A percentile compares a stretch with the other conserved stretches of the same genome.
Evolutionary conservation across 1,284 basidiomycete species (phyloP).

Genomic region (Anthracocystis panici-leucophaei): DNA sequence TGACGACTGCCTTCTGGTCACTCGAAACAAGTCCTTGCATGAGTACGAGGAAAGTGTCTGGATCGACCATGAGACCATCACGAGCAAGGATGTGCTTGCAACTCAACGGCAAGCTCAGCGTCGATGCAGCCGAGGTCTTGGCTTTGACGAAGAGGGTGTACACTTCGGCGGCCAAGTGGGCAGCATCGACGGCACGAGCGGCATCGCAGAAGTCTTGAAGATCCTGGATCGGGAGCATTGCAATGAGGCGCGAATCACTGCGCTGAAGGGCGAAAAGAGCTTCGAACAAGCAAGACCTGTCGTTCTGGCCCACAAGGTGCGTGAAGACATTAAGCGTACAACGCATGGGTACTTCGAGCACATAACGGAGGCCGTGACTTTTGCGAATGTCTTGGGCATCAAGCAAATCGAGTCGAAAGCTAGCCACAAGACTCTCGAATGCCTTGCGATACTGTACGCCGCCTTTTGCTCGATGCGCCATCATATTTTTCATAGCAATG

Average conservation of each 20-base stretch:
- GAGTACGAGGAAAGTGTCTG: constrained; percentile 25
- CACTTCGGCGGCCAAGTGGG: constrained; percentile 11
- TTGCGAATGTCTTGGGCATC: constrained; percentile 2
- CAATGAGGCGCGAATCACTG: constrained; percentile 31
- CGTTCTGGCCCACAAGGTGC: constrained; percentile 26
- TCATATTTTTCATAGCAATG: constrained; percentile 33
- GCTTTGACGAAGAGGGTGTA: constrained; percentile 35
- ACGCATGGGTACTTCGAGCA: constrained; percentile 26
- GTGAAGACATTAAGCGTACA: constrained; percentile 24
- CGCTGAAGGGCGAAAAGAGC: constrained; percentile 28
- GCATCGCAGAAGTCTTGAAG: constrained; percentile 34
- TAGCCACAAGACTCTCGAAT: constrained; percentile 32
- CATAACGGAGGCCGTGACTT: background rate
- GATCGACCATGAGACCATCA: constrained; percentile 26
- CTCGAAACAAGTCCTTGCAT: constrained; percentile 10
- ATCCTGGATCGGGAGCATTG: constrained; percentile 26
- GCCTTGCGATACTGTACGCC: constrained; percentile 36
- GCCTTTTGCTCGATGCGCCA: constrained; percentile 27
- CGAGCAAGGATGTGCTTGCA: constrained; percentile 22
- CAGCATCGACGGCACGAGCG: constrained; percentile 1
- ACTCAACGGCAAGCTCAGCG: background rate
- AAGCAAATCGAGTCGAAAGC: constrained; percentile 39
- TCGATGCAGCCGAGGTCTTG: constrained; percentile 19
- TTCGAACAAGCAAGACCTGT: constrained; percentile 8
- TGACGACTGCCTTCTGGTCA: constrained; percentile 13